Percentiles rank a stretch among this genome's conserved stretches.
phyloP scores from a whole-genome alignment of 1,139 yeast genomes.

The Saccharomyces hybrid region DNA sequence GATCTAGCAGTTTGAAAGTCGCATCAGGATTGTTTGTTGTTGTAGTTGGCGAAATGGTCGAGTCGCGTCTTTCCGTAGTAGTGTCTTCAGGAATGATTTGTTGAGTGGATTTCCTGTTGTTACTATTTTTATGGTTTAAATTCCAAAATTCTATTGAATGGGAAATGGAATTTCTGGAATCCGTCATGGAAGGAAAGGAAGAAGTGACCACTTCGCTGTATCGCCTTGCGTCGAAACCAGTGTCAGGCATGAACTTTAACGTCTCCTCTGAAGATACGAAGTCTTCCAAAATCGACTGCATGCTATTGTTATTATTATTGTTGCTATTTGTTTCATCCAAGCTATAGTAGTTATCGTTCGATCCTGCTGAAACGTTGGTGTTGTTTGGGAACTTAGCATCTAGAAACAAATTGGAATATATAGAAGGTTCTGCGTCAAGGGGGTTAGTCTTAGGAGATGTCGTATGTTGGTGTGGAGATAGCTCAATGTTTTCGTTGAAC shows the following conservation, averaged over 20 bases:
- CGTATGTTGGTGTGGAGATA: background rate
- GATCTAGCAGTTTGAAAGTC: background rate
- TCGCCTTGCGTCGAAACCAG: conserved; percentile 9
- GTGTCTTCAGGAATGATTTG: background rate
- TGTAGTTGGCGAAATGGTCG: background rate
- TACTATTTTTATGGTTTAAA: conserved; percentile 9
- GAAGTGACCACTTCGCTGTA: conserved; percentile 18
- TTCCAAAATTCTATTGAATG: conserved; percentile 25
- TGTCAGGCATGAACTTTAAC: conserved; percentile 2
- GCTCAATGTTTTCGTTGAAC: background rate
- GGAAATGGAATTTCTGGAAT: conserved; percentile 22
- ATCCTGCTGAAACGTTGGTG: background rate
- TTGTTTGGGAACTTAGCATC: background rate
- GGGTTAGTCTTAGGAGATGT: background rate
- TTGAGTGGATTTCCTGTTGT: background rate
- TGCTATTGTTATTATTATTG: background rate
- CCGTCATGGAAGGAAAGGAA: conserved; percentile 10
- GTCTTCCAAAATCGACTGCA: conserved; percentile 3
- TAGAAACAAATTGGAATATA: background rate
- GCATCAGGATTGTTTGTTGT: background rate
- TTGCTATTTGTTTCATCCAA: background rate
- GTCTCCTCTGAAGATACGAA: conserved; percentile 4
- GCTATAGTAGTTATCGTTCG: background rate
- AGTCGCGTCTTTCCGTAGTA: background rate
- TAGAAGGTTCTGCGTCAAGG: background rate